phyloP scores from a whole-genome alignment of 805 yeast species.

The Metschnikowia gelsemii region DNA sequence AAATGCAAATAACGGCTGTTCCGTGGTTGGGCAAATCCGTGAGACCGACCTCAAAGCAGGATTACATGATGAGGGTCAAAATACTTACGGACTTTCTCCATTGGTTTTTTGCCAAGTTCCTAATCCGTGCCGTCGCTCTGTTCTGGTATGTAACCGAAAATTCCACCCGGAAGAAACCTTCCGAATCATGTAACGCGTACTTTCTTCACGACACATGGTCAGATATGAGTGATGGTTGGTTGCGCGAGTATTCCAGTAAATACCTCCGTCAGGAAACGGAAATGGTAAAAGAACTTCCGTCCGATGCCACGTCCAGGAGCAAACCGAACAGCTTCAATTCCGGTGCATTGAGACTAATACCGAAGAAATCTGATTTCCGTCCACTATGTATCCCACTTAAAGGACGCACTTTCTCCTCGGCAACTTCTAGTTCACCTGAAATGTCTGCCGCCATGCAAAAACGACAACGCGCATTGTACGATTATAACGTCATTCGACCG shows the following conservation, averaged over 20 bases:
- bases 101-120: constrained; percentile 57
- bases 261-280: constrained; percentile 27
- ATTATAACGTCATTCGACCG: constrained; percentile 44
- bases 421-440: too few species aligned
- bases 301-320: neutral
- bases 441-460: constrained; percentile 23
- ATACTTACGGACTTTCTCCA: constrained; percentile 43
- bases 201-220: constrained; percentile 64
- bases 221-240: constrained; percentile 40
- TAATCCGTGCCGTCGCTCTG: constrained; percentile 47
- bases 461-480: constrained; percentile 32
- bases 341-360: constrained; percentile 53
- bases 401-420: neutral
- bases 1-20: constrained; percentile 45
- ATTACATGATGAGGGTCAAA: constrained; percentile 35
- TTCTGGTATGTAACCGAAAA: constrained; percentile 69
- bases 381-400: constrained; percentile 53
- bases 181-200: constrained; percentile 38
- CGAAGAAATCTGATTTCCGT: constrained; percentile 61
- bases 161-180: neutral
- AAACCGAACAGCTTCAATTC: constrained; percentile 20
- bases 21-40: constrained; percentile 51
- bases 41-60: constrained; percentile 38
- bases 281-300: neutral
- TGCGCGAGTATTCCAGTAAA: constrained; percentile 39